A percentile compares a stretch with the other conserved stretches of the same genome.
These are phyloP conservation scores for Paramecium sexaurelia DNA, from an alignment of 73 alveolate species.

Conservation along the genomic window DNA sequence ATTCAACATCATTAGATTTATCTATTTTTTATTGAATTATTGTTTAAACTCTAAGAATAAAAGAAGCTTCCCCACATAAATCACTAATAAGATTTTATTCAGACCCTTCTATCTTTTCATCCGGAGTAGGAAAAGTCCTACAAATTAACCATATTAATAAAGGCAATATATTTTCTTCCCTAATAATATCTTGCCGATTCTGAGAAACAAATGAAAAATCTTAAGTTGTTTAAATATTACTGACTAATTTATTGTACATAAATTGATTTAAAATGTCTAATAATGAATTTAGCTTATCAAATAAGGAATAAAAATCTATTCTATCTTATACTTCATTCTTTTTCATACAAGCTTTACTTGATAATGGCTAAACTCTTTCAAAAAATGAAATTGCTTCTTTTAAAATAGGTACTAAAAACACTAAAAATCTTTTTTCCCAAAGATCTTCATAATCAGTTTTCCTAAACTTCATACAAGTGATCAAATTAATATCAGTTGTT, in stretches of 20 bases:
- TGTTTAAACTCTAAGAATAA: neutral
- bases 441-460: constrained; percentile 53
- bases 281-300: neutral
- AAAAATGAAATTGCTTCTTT: constrained; percentile 24
- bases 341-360: neutral
- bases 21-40: neutral
- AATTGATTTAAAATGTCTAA: constrained; percentile 15
- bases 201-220: constrained; percentile 52
- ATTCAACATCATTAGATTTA: neutral
- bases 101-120: constrained; percentile 1
- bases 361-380: neutral
- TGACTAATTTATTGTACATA: constrained; percentile 31
- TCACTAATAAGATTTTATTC: neutral
- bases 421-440: constrained; percentile 42
- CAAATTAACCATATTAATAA: constrained; percentile 25
- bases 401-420: constrained; percentile 13
- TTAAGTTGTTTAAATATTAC: constrained; percentile 22
- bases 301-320: neutral
- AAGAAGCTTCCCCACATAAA: constrained; percentile 9
- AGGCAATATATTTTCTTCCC: constrained; percentile 49
- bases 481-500: neutral
- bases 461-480: neutral
- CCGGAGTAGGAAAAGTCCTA: constrained; percentile 31
- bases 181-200: neutral
- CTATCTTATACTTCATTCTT: neutral